Evolutionary conservation across 1,284 basidiomycete species (phyloP), one percentile per base, ranked within the genome.

Genomic region (Golubevia sp.): DNA sequence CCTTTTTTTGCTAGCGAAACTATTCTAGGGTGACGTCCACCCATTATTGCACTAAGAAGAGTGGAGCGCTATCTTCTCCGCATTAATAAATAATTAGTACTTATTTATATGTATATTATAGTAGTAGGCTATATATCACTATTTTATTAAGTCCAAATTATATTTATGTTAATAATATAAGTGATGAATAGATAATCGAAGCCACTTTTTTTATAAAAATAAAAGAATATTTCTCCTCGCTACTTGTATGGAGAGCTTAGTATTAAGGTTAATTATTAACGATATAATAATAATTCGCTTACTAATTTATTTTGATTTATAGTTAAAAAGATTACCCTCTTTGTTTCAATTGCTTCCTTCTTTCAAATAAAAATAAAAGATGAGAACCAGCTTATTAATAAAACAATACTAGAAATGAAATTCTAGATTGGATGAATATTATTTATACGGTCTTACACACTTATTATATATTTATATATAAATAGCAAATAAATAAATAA

Each of bases 271-370:
- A n/a, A n/a, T n/a, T n/a, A n/a, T n/a, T n/a, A n/a, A n/a, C n/a
- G n/a, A n/a, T n/a, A n/a, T n/a, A n/a, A n/a, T n/a, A n/a, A 68
- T 63, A 64, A 54, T 56, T 68, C 66, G 66, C 64, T 65, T 64
- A 63, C 58, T 61, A 62, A 69, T 24, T 66, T 69, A 61, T 63
- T 59, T 61, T 66, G 63, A 69, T 69, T 63, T 63, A 63, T 66
- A 69, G 63, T 65, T 65, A 66, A 62, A 61, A 61, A 63, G 61
- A 63, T 65, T 69, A 69, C 52, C 61, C 67, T 58, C 65, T 65
- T 69, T 66, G 66, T 63, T 63, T 69, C 65, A 69, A 59, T 65
- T 69, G 63, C 67, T 62, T 27, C 51, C 44, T 58, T 56, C 51
- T 55, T 34, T 24, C 56, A 56, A 55, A 27, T 55, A 20, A 30